Evolutionary conservation across 306 rosid genomes (phyloP).

Genomic region (Astragalus glycyphyllos): DNA sequence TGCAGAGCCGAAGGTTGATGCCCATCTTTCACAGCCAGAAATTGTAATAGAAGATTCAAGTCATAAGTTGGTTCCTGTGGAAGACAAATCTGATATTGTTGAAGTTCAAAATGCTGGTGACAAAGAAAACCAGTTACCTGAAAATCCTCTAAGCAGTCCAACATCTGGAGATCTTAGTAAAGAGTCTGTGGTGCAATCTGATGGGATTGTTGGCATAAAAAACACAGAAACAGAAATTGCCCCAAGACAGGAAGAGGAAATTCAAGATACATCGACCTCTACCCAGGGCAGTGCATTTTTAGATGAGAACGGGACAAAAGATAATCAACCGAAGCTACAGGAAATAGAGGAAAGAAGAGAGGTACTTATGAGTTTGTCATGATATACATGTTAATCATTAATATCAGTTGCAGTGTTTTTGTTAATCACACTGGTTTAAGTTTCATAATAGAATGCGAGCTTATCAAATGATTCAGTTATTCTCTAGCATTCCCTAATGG

Average conservation of each 20-base stretch:
- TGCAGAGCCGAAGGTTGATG: conserved; percentile 58
- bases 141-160: conserved; percentile 45
- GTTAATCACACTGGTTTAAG: conserved; percentile 25
- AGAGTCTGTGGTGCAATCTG: conserved; percentile 45
- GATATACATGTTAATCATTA: conserved; percentile 31
- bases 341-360: conserved; percentile 51
- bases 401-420: conserved; percentile 15
- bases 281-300: conserved; percentile 46
- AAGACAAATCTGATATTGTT: conserved; percentile 49
- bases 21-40: conserved; percentile 51
- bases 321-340: conserved; percentile 46
- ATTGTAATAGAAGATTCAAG: conserved; percentile 48
- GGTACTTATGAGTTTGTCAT: conserved; percentile 56
- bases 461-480: conserved; percentile 39
- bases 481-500: conserved; percentile 28
- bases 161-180: conserved; percentile 49
- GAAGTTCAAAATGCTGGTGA: conserved; percentile 42
- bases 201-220: conserved; percentile 44
- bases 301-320: conserved; percentile 48
- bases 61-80: conserved; percentile 48
- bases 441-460: conserved; percentile 19
- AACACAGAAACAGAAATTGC: conserved; percentile 44
- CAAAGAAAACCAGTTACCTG: conserved; percentile 56
- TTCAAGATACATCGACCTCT: conserved; percentile 50
- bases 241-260: conserved; percentile 46